Evolutionary conservation across 2,329 filamentous ascomycete species (phyloP).

Genomic region (Talaromyces sp.): DNA sequence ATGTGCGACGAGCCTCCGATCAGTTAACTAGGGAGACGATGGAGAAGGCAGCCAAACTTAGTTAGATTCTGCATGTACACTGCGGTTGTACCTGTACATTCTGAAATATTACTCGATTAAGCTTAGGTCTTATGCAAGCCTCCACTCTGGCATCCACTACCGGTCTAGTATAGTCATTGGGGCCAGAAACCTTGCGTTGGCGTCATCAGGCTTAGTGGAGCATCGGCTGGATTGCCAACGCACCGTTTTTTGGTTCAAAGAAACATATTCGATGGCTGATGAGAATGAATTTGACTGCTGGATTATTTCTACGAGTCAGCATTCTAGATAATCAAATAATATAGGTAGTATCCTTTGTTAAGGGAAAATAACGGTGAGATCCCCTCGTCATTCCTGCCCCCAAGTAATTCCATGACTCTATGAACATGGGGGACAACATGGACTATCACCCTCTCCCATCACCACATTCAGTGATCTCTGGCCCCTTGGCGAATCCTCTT

Average conservation of each 20-base stretch:
- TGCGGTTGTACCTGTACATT: background rate
- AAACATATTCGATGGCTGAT: too few species aligned
- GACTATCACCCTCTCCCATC: too few species aligned
- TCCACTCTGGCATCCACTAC: background rate
- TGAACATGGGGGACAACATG: too few species aligned
- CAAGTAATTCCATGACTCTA: too few species aligned
- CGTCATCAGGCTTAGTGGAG: background rate
- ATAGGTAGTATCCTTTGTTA: too few species aligned
- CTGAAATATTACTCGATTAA: background rate
- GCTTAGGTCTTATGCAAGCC: background rate
- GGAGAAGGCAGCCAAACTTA: conserved; percentile 54
- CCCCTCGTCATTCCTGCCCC: too few species aligned
- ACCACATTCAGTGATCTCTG: too few species aligned
- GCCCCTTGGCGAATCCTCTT: too few species aligned
- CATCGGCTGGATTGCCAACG: conserved; percentile 6
- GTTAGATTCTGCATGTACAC: conserved; percentile 16
- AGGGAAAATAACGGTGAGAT: too few species aligned
- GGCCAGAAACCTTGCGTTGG: background rate
- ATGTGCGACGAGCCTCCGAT: conserved; percentile 55
- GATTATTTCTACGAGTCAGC: too few species aligned
- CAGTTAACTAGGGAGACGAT: conserved; percentile 56
- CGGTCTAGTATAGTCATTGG: background rate
- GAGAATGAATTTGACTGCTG: too few species aligned
- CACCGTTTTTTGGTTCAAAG: background rate
- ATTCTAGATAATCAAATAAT: too few species aligned